Percentiles rank a stretch among this genome's conserved stretches.
phyloP scores from a whole-genome alignment of 148 eudicot species.

The Rheum nobile region DNA sequence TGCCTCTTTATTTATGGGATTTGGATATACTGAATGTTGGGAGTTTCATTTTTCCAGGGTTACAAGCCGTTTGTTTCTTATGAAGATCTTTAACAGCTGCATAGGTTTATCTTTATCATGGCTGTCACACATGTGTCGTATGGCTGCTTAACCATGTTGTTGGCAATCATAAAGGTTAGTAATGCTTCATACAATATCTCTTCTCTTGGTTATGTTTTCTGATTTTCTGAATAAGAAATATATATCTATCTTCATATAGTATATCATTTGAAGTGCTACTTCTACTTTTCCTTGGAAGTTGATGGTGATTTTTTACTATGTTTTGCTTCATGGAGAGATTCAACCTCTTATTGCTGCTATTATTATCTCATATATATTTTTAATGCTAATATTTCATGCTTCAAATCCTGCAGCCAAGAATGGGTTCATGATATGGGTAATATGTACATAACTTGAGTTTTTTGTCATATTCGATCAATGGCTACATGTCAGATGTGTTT shows the following conservation, averaged over 20 bases:
- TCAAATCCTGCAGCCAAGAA: conserved; percentile 53
- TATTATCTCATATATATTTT: not conserved
- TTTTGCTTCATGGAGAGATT: too few relatives aligned
- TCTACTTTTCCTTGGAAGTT: too few relatives aligned
- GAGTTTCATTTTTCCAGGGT: conserved; percentile 33
- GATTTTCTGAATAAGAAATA: too few relatives aligned
- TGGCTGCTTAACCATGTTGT: conserved; percentile 97
- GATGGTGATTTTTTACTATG: too few relatives aligned
- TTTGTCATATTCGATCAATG: too few relatives aligned
- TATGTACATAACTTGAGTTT: conserved; percentile 23
- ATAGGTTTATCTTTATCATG: conserved; percentile 97
- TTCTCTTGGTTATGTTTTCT: too few relatives aligned
- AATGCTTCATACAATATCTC: not conserved
- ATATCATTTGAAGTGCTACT: too few relatives aligned
- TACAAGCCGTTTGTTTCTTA: conserved; percentile 84
- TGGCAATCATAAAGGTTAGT: conserved; percentile 85
- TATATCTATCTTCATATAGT: too few relatives aligned
- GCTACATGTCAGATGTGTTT: too few relatives aligned
- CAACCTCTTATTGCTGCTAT: not conserved
- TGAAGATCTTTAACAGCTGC: conserved; percentile 97
- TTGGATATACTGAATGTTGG: not conserved
- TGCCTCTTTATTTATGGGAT: not conserved
- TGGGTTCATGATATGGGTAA: conserved; percentile 70
- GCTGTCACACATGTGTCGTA: conserved; percentile 94
- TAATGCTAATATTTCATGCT: conserved; percentile 32